Percentiles rank a stretch among this genome's conserved stretches.
These are phyloP conservation scores for Aegilops tauschii DNA, from an alignment of 176 grass and related monocot genomes.

Conservation along the genomic window DNA sequence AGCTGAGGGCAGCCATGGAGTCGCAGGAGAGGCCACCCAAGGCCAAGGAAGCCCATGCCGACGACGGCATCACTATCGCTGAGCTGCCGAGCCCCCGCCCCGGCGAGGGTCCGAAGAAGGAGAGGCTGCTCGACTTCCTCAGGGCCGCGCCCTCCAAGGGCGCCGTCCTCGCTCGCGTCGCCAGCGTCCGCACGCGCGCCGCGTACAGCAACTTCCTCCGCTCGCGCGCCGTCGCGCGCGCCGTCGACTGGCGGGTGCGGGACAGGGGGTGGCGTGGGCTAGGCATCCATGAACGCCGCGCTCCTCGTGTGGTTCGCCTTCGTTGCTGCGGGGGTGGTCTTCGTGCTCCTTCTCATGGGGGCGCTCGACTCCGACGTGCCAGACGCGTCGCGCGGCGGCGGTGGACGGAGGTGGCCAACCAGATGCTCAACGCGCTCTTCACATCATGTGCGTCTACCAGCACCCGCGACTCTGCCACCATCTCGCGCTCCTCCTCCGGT, in stretches of 20 bases:
- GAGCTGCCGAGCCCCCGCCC: neutral
- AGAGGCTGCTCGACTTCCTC: constrained; percentile 59
- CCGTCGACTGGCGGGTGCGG: constrained; percentile 46
- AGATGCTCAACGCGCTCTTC: constrained; percentile 78
- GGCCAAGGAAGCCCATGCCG: neutral
- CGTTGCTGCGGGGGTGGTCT: constrained; percentile 34
- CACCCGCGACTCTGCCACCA: constrained; percentile 69
- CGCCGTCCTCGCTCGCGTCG: constrained; percentile 13
- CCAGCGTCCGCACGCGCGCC: constrained; percentile 1
- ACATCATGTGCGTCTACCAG: constrained; percentile 85
- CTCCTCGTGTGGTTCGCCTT: constrained; percentile 58
- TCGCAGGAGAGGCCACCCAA: constrained; percentile 12
- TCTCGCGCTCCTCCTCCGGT: constrained; percentile 43
- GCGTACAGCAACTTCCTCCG: neutral
- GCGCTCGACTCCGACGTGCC: constrained; percentile 59
- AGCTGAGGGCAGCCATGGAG: constrained; percentile 21
- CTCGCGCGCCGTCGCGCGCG: constrained; percentile 31
- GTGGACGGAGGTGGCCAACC: constrained; percentile 68
- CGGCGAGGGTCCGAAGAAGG: neutral
- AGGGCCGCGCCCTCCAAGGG: constrained; percentile 24
- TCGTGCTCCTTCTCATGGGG: constrained; percentile 69
- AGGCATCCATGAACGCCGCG: constrained; percentile 47
- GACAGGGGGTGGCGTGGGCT: constrained; percentile 36
- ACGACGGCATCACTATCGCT: neutral
- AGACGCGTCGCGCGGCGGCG: constrained; percentile 32